Percentiles rank a stretch among this genome's conserved stretches.
Conservation (phyloP, 1,284 basidiomycete genomes). For the Cutaneotrichosporon dermatis region DNA sequence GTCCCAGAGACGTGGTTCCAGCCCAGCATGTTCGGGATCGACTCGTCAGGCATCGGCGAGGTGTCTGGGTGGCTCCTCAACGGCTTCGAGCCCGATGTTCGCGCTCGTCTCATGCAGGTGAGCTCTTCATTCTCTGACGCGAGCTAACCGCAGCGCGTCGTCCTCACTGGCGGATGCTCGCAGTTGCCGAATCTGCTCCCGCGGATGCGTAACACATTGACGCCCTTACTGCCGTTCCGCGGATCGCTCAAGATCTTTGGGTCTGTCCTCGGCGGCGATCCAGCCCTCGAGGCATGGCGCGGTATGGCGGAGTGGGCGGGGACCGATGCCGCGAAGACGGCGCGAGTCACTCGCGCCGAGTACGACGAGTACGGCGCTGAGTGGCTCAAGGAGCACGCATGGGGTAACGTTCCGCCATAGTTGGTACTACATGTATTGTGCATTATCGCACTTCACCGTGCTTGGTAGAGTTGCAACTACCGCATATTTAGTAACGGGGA, state of each 20-base stretch:
- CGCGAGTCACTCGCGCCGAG: conserved; percentile 66
- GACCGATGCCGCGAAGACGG: conserved; percentile 58
- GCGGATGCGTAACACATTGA: conserved; percentile 65
- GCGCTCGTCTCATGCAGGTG: conserved; percentile 57
- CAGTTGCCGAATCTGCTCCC: conserved; percentile 66
- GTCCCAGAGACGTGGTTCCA: conserved; percentile 93
- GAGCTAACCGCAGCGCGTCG: conserved; percentile 64
- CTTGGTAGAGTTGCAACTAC: too few species aligned
- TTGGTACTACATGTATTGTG: background rate
- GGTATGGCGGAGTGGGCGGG: conserved; percentile 83
- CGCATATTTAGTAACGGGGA: too few species aligned
- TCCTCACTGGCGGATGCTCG: conserved; percentile 79
- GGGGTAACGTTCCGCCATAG: conserved; percentile 47
- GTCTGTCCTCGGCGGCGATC: conserved; percentile 54
- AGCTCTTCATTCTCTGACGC: conserved; percentile 17
- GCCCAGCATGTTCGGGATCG: conserved; percentile 87
- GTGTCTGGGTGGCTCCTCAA: conserved; percentile 79
- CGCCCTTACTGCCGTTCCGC: conserved; percentile 75
- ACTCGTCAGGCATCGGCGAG: conserved; percentile 90
- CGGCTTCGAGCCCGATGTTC: conserved; percentile 67
- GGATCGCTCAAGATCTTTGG: conserved; percentile 62
- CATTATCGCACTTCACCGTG: too few species aligned
- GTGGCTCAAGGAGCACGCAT: conserved; percentile 54
- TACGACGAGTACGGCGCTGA: conserved; percentile 92
- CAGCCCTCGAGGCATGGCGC: conserved; percentile 76